These are phyloP conservation scores for Cryphonectria carpinicola DNA, from an alignment of 2,329 filamentous ascomycete species.

Conservation along the genomic window DNA sequence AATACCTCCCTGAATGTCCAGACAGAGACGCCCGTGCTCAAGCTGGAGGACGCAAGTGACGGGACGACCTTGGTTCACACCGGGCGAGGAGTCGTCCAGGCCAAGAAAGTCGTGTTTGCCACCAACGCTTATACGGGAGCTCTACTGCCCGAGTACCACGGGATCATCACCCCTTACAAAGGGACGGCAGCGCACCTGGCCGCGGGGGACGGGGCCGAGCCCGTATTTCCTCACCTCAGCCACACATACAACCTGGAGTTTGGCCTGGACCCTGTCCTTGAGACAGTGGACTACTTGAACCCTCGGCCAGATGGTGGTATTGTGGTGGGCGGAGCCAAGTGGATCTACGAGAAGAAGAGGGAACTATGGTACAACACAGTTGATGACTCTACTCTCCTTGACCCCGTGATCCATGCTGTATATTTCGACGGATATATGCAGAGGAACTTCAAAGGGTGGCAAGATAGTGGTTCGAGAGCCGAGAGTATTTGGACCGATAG, in stretches of 20 bases:
- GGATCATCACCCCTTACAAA: conserved; percentile 24
- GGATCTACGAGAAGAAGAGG: conserved; percentile 18
- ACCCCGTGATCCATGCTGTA: conserved; percentile 23
- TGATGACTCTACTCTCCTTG: conserved; percentile 34
- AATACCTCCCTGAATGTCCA: conserved; percentile 19
- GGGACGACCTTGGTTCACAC: conserved; percentile 19
- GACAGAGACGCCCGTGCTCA: conserved; percentile 26
- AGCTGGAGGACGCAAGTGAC: conserved; percentile 4
- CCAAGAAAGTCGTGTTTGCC: conserved; percentile 21
- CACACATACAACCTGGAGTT: conserved; percentile 30
- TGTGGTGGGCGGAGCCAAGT: conserved; percentile 28
- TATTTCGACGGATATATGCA: conserved; percentile 38
- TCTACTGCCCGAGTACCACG: conserved; percentile 21
- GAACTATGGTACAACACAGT: conserved; percentile 27
- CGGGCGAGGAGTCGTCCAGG: conserved; percentile 11
- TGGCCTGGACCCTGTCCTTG: conserved; percentile 10
- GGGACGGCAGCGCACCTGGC: conserved; percentile 27
- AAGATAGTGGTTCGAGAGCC: conserved; percentile 30
- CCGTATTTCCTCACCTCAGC: conserved; percentile 25
- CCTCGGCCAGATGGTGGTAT: conserved; percentile 28
- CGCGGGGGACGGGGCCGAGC: conserved; percentile 2
- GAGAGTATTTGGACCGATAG: conserved; percentile 34
- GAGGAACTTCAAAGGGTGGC: conserved; percentile 32
- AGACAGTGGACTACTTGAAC: conserved; percentile 27
- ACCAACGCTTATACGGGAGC: conserved; percentile 26